A percentile compares a stretch with the other conserved stretches of the same genome.
Conservation (phyloP, 805 yeast genomes). For the Lipomyces oligophaga region DNA sequence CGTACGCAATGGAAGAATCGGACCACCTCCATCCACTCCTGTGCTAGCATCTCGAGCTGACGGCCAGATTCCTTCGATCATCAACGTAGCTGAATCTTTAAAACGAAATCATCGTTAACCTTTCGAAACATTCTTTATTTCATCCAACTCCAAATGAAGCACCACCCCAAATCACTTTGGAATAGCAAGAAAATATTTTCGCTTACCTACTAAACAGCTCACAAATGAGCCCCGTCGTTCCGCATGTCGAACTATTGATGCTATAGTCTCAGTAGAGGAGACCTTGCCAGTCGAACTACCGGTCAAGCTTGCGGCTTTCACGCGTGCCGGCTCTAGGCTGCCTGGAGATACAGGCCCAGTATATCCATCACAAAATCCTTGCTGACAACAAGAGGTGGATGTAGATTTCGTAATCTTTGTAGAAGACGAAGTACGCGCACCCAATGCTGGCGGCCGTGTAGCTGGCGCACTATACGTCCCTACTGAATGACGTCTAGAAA, state of each 20-base stretch:
- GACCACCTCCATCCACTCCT: slow-evolving; percentile 20
- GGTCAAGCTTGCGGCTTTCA: no score
- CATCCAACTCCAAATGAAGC: neutral
- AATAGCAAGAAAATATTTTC: slow-evolving; percentile 24
- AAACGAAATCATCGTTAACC: no score
- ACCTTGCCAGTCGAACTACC: no score
- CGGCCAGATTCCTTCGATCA: slow-evolving; percentile 37
- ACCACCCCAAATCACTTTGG: neutral
- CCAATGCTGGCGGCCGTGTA: no score
- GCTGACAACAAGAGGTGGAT: no score
- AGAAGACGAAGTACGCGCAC: no score
- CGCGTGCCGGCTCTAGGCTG: no score
- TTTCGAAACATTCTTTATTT: neutral
- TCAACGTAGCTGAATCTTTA: slow-evolving; percentile 34
- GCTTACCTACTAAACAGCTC: slow-evolving; percentile 28
- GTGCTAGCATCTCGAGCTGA: slow-evolving; percentile 32
- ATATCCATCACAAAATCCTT: no score
- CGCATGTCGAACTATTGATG: slow-evolving; percentile 7
- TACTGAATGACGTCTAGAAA: no score
- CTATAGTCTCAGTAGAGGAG: neutral
- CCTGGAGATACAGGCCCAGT: no score
- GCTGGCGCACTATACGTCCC: no score
- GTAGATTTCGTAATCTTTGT: no score
- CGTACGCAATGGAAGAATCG: slow-evolving; percentile 36
- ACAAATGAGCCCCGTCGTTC: slow-evolving; percentile 20